Base-by-base conservation (phyloP, 2,329 filamentous ascomycete species). In the Parafenestella ontariensis region DNA sequence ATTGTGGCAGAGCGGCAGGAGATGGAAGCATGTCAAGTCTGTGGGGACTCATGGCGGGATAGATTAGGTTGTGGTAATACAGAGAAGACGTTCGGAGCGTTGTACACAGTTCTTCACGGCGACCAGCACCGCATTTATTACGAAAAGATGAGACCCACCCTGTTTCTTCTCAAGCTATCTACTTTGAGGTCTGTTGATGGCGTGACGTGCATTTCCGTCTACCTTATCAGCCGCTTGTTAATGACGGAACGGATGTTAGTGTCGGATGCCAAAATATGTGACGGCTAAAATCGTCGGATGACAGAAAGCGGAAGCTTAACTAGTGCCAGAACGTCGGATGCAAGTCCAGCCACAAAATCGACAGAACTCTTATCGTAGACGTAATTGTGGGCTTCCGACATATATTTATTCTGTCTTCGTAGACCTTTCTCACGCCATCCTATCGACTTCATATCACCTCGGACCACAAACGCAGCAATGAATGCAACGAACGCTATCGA, bases 1-100 rank as follows among this genome's bases (percentile, higher is more conserved):
- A 96, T 73, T 92, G 87, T 71, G 85, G 82, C 47, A 91, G 81
- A 8, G 65, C 64, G 40, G 58, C 64, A 13, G 52, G 46, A 9
- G 65, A 66, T 11, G 68, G 69, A 21, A 70, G 59, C 2, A 53
- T 31, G 15, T 68, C 58, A 15, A 70, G 40, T 43, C 52, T 68
- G 40, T 72, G 68, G 49, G 69, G 69, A 36, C 69, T 72, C 69
- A 72, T 72, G 40, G 47, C 46, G 55, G 45, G 52, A 43, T 26
- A 44, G 31, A 24, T 40, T 3, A 2, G 20, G 2, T 6, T 3
- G 1, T 7, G 15, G 8, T 11, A n/a, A 23, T 24, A 40, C 31
- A 34, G 5, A 15, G 24, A n/a, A 5, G 21, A 23, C 21, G 13
- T 37, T 18, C 37, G 34, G 36, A 44, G 9, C 31, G 39, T 28